phyloP scores from a whole-genome alignment of 202 grass and related monocot species.

The Dendrocalamus latiflorus region DNA sequence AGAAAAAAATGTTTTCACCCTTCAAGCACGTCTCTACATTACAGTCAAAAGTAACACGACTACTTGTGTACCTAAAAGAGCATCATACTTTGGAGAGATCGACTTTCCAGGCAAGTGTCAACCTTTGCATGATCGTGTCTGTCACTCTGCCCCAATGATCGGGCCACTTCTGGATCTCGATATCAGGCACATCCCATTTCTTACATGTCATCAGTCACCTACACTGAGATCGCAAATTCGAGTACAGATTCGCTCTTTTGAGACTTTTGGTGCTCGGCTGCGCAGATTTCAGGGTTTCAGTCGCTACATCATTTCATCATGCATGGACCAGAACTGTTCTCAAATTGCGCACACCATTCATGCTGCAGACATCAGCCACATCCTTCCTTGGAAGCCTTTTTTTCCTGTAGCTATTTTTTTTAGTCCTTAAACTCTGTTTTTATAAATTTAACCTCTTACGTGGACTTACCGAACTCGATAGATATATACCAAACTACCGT shows the following conservation, averaged over 20 bases:
- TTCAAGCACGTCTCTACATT: not conserved
- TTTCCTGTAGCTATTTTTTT: too few relatives aligned
- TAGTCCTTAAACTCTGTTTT: too few relatives aligned
- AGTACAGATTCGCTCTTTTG: slow-evolving; percentile 5
- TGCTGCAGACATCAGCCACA: not conserved
- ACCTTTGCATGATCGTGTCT: slow-evolving; percentile 25
- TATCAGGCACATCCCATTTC: not conserved
- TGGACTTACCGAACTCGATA: too few relatives aligned
- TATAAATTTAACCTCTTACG: too few relatives aligned
- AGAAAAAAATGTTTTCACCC: not conserved
- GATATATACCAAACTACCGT: too few relatives aligned
- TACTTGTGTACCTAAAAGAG: not conserved
- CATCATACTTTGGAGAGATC: not conserved
- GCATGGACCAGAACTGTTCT: not conserved
- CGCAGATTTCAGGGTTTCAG: not conserved
- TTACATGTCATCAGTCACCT: not conserved
- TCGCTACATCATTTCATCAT: slow-evolving; percentile 1
- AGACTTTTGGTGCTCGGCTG: not conserved
- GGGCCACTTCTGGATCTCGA: slow-evolving; percentile 10
- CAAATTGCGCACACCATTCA: not conserved
- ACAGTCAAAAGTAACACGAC: not conserved
- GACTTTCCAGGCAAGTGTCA: not conserved
- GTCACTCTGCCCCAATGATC: slow-evolving; percentile 8
- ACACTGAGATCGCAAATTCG: not conserved
- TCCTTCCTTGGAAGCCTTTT: not conserved